Percentiles rank a stretch among this genome's conserved stretches.
Conservation (phyloP, 805 yeast genomes). For the Starmerella sp. region DNA sequence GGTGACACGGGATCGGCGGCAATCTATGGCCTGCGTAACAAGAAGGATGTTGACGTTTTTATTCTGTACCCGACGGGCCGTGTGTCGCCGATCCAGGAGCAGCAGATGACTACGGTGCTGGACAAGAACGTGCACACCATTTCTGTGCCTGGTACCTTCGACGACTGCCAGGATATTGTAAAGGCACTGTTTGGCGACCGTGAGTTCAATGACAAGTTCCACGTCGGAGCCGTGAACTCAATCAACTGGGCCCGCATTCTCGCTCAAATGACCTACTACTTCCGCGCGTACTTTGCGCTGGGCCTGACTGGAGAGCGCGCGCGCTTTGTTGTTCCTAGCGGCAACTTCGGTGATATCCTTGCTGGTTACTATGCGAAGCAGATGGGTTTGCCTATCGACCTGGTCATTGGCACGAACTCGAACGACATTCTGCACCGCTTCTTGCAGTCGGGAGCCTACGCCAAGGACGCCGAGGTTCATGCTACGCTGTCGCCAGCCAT, state of each 20-base stretch:
- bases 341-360: slow-evolving; percentile 95
- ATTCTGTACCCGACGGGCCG: slow-evolving; percentile 95
- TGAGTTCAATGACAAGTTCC: slow-evolving; percentile 79
- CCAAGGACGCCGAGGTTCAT: slow-evolving; percentile 60
- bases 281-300: slow-evolving; percentile 77
- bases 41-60: slow-evolving; percentile 94
- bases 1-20: slow-evolving; percentile 99
- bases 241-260: slow-evolving; percentile 98
- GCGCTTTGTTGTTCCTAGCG: slow-evolving; percentile 90
- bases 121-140: slow-evolving; percentile 90
- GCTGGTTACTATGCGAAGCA: slow-evolving; percentile 92
- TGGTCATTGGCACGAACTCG: slow-evolving; percentile 90
- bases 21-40: slow-evolving; percentile 92
- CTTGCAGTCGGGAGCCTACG: slow-evolving; percentile 74
- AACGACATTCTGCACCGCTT: slow-evolving; percentile 93
- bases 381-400: slow-evolving; percentile 88
- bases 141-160: slow-evolving; percentile 92
- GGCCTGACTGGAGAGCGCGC: slow-evolving; percentile 33
- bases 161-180: slow-evolving; percentile 95
- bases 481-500: slow-evolving; percentile 95
- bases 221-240: slow-evolving; percentile 95
- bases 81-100: slow-evolving; percentile 95
- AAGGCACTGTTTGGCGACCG: slow-evolving; percentile 84
- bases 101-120: slow-evolving; percentile 94
- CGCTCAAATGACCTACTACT: slow-evolving; percentile 95